These are phyloP conservation scores for Pseudogymnoascus verrucosus DNA, from an alignment of 2,329 filamentous ascomycete species.

Conservation along the genomic window DNA sequence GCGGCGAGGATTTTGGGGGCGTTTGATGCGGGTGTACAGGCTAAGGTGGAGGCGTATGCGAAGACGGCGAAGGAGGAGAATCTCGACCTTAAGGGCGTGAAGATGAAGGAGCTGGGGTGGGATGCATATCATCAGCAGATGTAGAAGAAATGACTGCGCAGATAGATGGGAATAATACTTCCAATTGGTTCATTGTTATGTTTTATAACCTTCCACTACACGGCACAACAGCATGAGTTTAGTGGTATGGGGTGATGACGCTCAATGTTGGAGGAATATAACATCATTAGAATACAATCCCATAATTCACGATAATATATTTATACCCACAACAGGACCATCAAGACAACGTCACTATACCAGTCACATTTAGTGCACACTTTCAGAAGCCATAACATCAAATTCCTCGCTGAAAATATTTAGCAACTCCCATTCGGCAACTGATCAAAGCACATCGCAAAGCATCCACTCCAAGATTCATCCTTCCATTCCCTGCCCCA, in stretches of 20 bases:
- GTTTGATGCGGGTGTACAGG: conserved; percentile 45
- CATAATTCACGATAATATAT: neutral
- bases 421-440: neutral
- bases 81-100: conserved; percentile 54
- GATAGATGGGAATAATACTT: neutral
- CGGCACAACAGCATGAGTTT: neutral
- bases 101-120: conserved; percentile 48
- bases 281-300: neutral
- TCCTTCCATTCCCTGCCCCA: neutral
- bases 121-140: conserved; percentile 36
- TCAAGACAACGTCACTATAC: neutral
- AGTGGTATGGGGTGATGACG: too few species aligned
- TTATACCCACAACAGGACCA: neutral
- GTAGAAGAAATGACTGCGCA: neutral
- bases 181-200: neutral
- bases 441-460: neutral
- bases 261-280: neutral
- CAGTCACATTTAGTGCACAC: neutral
- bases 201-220: neutral
- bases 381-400: neutral
- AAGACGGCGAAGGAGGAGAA: conserved; percentile 48
- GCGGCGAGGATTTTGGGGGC: conserved; percentile 60
- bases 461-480: neutral
- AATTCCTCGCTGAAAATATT: neutral
- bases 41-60: conserved; percentile 54